A percentile compares a stretch with the other conserved stretches of the same genome.
phyloP scores from a whole-genome alignment of 148 eudicot species.

The Oxyria digyna region DNA sequence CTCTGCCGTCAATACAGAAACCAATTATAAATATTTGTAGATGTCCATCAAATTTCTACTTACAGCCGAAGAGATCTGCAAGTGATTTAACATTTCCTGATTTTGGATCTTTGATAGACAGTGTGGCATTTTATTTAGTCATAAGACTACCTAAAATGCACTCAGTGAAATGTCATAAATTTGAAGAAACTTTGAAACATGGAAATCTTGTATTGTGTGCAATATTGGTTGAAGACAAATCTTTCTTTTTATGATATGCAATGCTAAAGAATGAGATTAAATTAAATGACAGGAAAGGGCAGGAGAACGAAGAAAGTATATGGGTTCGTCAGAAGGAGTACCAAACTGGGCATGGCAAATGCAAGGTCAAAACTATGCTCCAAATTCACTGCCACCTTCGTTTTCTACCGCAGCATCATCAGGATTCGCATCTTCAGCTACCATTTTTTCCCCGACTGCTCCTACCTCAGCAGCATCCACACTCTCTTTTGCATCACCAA shows the following conservation, averaged over 20 bases:
- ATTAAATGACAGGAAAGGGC: conserved; percentile 15
- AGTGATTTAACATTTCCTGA: not conserved
- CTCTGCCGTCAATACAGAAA: not conserved
- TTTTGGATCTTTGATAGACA: not conserved
- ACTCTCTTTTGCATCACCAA: conserved; percentile 20
- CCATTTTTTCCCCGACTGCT: conserved; percentile 14
- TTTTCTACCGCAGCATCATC: conserved; percentile 81
- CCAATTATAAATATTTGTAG: not conserved
- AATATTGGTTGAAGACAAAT: not conserved
- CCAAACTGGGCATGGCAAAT: conserved; percentile 28
- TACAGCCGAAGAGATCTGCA: not conserved
- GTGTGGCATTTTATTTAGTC: no score
- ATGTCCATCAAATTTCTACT: not conserved
- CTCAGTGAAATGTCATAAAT: not conserved
- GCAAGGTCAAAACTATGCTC: conserved; percentile 19
- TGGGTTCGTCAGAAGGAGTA: conserved; percentile 13
- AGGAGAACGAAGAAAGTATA: conserved; percentile 11
- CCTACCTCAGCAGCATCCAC: conserved; percentile 13
- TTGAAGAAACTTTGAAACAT: not conserved
- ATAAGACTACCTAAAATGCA: not conserved
- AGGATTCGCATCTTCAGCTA: conserved; percentile 51
- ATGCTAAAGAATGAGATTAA: not conserved
- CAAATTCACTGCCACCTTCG: conserved; percentile 27
- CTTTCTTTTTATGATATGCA: not conserved
- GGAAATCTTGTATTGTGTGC: not conserved